These are phyloP conservation scores for Beauveria sp. DNA, from an alignment of 2,329 filamentous ascomycete species.

Conservation along the genomic window DNA sequence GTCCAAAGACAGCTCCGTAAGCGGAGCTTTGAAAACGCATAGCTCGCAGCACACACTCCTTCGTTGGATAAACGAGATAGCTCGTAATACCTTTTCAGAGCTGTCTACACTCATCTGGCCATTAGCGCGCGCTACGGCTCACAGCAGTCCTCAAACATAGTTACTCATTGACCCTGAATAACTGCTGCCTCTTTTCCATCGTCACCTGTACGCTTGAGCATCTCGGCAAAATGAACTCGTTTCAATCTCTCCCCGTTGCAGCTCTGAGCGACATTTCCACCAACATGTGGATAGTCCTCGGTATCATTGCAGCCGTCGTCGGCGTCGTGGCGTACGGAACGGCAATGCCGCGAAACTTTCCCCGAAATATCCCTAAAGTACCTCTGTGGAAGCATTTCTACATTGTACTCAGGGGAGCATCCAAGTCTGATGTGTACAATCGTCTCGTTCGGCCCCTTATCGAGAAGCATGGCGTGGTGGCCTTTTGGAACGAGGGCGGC, in stretches of 20 bases:
- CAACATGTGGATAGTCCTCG: neutral
- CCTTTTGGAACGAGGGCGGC: neutral
- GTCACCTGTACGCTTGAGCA: neutral
- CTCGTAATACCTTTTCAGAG: too few species aligned
- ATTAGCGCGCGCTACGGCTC: neutral
- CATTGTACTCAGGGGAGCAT: neutral
- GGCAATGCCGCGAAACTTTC: neutral
- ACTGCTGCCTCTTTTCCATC: neutral
- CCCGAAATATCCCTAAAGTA: neutral
- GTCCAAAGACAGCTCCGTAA: neutral
- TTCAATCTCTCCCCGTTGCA: too few species aligned
- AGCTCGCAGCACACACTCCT: neutral
- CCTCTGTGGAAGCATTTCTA: neutral
- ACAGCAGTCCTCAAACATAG: neutral
- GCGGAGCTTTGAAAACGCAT: neutral
- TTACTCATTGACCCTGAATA: neutral
- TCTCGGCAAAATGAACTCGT: neutral
- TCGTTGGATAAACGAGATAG: neutral
- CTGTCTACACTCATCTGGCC: neutral
- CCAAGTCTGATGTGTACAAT: slow-evolving; percentile 1
- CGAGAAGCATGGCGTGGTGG: slow-evolving; percentile 3
- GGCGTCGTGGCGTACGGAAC: neutral
- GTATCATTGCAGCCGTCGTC: neutral
- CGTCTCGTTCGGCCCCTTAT: neutral
- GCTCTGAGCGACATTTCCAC: neutral